Evolutionary conservation across 2,329 filamentous ascomycete species (phyloP), one percentile per base, ranked within the genome.

Genomic region (Scytalidium lignicola): DNA sequence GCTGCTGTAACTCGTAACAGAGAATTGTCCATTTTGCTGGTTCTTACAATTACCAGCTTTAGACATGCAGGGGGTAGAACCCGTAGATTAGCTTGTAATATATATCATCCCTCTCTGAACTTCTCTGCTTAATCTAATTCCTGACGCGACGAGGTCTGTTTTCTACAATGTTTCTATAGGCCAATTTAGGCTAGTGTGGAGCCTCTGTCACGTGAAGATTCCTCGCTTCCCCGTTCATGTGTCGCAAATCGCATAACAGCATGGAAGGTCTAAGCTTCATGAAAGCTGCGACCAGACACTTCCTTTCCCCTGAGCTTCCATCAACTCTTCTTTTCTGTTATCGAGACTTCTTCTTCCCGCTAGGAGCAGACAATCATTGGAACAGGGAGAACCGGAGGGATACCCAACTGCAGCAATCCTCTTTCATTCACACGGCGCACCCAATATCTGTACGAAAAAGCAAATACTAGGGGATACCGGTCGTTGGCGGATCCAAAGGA

Each of bases 1-100:
- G 69, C 55, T 42, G 60, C 57, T 59, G 72, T 67, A 19, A 63
- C 58, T 39, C 65, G 67, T 41, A 66, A 54, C 7, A 50, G 32
- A 20, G 44, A 21, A 39, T 51, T 48, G 8, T 45, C 48, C 56
- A 58, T 58, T 15, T 20, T 45, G 20, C 20, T 13, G 13, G 13
- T 28, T 13, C 7, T 13, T 13, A 7, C 13, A 28, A 7, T 28
- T 28, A 13, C 26, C 26, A 28, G 26, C 7, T 28, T 28, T 13
- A 28, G 13, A 7, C n/a, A n/a, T 28, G 26, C 26, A 7, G 13
- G 13, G 7, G 26, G 26, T 28, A 28, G 13, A 28, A 28, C 13
- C 26, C 26, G 13, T 13, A 28, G 26, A 7, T 28, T 28, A 28
- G 7, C 26, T 13, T 7, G 13, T 28, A 13, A 28, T 7, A n/a